phyloP scores from a whole-genome alignment of 208 protist species.

The Acanthamoeba lenticulata region DNA sequence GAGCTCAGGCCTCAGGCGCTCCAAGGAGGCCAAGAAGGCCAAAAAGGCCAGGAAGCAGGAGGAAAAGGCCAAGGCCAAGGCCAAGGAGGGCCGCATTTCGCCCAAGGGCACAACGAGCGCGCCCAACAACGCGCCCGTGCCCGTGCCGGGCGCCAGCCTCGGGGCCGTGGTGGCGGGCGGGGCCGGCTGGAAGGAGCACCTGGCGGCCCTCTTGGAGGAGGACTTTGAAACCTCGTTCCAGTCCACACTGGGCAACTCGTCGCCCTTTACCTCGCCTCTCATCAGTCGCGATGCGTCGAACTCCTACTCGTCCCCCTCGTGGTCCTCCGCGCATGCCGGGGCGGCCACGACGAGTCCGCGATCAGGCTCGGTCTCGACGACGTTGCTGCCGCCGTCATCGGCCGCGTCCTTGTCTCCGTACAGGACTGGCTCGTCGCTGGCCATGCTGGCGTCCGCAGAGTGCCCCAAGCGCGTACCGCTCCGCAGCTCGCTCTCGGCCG shows the following conservation, averaged over 20 bases:
- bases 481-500: background rate
- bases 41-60: background rate
- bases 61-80: background rate
- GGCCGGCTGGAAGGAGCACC: background rate
- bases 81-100: background rate
- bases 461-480: background rate
- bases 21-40: background rate
- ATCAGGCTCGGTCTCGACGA: too few species aligned
- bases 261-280: slow-evolving; percentile 20
- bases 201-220: background rate
- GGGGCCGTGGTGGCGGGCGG: background rate
- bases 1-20: too few species aligned
- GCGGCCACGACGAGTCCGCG: too few species aligned
- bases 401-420: too few species aligned
- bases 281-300: too few species aligned
- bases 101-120: background rate
- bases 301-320: background rate
- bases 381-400: too few species aligned
- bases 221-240: background rate
- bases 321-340: background rate
- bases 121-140: too few species aligned
- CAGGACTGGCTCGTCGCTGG: background rate
- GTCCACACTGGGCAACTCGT: background rate
- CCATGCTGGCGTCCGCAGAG: background rate
- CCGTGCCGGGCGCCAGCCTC: background rate